Evolutionary conservation across 176 grass and related monocot species (phyloP), one percentile per base, ranked within the genome.

Genomic region (Areca catechu): DNA sequence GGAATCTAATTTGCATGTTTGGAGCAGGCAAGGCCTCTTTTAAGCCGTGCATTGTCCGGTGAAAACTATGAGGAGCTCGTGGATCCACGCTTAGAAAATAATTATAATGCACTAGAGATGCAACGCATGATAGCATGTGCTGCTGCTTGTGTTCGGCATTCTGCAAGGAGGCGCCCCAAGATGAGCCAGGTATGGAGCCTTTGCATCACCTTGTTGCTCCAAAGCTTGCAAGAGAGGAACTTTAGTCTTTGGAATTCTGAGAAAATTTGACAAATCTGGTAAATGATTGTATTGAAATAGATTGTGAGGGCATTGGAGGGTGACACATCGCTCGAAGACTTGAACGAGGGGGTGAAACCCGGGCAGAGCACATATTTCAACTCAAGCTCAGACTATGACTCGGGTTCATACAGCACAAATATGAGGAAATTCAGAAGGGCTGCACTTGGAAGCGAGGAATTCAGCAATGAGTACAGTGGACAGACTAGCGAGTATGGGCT

Each of bases 41-140:
- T 81, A 16, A 15, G 0, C 3, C 68, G 58, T 18, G 73, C 69
- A 28, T 58, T 81, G 3, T 63, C 27, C 7, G 73, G 70, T 4
- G 51, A 47, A 0, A 59, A 62, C 9, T 62, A 70, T 20, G 73
- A 14, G 0, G 65, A 66, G 62, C 54, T 86, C 1, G 77, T 81
- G 3, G 83, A 86, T 67, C n/a, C 27, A 1, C 50, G 70, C 0
- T 56, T 86, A 23, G 65, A 15, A 3, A 67, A 72, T 10, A 63
- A 62, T 0, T 86, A 66, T 64, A 65, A 75, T 12, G 1, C 37
- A 0, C 49, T 53, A 1, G 77, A 81, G 74, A 63, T 70, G 60
- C 73, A 71, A 52, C 69, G 74, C 60, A 50, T 86, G 77, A 68
- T 52, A 19, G 74, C 83, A 1, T 74, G 83, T 17, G 83, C 83